Evolutionary conservation across 768 basidiomycete species (phyloP).

Genomic region (Cubamyces sp.): DNA sequence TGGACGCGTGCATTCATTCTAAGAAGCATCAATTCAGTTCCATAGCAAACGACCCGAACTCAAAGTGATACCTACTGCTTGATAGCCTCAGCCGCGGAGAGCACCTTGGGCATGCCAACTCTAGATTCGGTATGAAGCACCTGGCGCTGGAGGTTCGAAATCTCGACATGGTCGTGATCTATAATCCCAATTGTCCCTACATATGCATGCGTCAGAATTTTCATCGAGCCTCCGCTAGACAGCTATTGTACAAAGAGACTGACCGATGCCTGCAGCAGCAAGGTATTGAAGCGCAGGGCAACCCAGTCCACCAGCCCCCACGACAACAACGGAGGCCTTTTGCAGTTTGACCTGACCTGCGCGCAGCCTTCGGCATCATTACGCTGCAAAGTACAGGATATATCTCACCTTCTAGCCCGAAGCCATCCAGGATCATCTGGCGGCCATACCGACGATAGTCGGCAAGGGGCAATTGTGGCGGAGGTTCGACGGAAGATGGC

Average conservation of each 20-base stretch:
- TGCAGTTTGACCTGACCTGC: conserved; percentile 85
- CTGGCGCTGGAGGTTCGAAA: conserved; percentile 92
- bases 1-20: conserved; percentile 79
- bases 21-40: not conserved
- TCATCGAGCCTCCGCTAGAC: too few relatives aligned
- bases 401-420: conserved; percentile 77
- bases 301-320: conserved; percentile 95
- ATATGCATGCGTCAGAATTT: too few relatives aligned
- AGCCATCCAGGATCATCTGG: conserved; percentile 92
- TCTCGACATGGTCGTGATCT: conserved; percentile 86
- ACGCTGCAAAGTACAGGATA: not conserved
- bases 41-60: too few relatives aligned
- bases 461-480: conserved; percentile 39
- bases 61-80: conserved; percentile 50
- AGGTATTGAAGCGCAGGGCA: conserved; percentile 96
- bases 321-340: conserved; percentile 75
- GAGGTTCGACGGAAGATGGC: conserved; percentile 6
- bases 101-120: conserved; percentile 78
- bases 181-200: conserved; percentile 87
- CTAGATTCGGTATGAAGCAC: conserved; percentile 79
- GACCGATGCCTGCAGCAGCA: conserved; percentile 89
- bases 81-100: conserved; percentile 77
- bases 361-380: not conserved
- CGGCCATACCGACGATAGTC: conserved; percentile 94
- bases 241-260: conserved; percentile 33